Conservation (phyloP, 106 monocot genomes). For the Xerophyta viscosa region DNA sequence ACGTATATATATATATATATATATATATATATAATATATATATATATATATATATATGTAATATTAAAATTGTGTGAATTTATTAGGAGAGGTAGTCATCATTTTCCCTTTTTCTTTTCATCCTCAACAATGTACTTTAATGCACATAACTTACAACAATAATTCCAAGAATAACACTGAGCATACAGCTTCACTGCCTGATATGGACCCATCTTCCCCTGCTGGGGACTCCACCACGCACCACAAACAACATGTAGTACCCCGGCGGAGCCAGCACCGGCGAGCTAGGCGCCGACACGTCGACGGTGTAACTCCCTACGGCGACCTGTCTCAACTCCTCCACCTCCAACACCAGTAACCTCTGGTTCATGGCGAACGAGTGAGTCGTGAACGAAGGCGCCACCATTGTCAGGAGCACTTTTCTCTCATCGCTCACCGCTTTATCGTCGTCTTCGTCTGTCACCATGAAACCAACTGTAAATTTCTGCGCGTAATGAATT, state of each 20-base stretch:
- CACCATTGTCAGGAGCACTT: slow-evolving; percentile 7
- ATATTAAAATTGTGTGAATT: too few species aligned
- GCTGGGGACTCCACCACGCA: slow-evolving; percentile 10
- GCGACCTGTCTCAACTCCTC: background rate
- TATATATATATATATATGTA: too few species aligned
- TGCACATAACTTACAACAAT: too few species aligned
- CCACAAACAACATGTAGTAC: slow-evolving; percentile 15
- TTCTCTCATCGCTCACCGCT: background rate
- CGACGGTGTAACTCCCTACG: background rate
- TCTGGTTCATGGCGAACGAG: slow-evolving; percentile 17
- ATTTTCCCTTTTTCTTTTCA: too few species aligned
- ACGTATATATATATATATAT: too few species aligned
- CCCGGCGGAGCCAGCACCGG: slow-evolving; percentile 8
- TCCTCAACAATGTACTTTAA: too few species aligned
- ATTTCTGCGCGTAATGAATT: background rate
- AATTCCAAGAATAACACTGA: too few species aligned
- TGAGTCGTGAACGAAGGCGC: slow-evolving; percentile 10
- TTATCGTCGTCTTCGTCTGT: background rate
- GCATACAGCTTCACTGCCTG: background rate
- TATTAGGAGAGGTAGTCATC: too few species aligned
- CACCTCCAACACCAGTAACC: slow-evolving; percentile 2
- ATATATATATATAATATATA: too few species aligned
- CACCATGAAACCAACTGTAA: background rate
- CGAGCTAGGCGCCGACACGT: background rate
- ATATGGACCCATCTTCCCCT: slow-evolving; percentile 3